Conservation (phyloP, 1,139 yeast species). For the Saccharomyces uvarum region DNA sequence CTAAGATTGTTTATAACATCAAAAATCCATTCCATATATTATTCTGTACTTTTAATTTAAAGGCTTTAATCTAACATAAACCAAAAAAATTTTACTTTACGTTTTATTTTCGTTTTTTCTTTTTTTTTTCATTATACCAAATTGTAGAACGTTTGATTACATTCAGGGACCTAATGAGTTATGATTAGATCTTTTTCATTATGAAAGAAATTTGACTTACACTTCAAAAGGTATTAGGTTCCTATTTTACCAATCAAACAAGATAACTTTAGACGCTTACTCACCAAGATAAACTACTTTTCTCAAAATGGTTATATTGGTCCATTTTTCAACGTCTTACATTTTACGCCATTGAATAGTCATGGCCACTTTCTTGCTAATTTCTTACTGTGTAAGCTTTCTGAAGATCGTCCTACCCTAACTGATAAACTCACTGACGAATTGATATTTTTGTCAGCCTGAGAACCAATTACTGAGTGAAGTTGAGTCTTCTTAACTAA, state of each 20-base stretch:
- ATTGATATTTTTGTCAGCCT: too few species aligned
- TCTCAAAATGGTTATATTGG: constrained; percentile 41
- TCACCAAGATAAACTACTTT: constrained; percentile 50
- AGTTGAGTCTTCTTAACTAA: too few species aligned
- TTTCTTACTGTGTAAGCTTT: too few species aligned
- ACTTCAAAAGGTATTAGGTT: too few species aligned
- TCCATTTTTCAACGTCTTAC: constrained; percentile 60
- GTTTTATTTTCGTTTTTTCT: constrained; percentile 5
- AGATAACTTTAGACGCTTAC: constrained; percentile 35
- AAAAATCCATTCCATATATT: constrained; percentile 10
- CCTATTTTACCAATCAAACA: too few species aligned
- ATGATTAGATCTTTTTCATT: too few species aligned
- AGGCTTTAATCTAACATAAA: constrained; percentile 13
- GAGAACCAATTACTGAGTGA: too few species aligned
- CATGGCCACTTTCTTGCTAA: too few species aligned
- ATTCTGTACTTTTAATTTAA: constrained; percentile 11
- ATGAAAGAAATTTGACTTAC: too few species aligned
- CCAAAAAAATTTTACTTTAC: constrained; percentile 18
- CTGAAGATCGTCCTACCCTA: too few species aligned
- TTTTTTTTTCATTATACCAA: neutral
- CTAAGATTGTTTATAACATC: constrained; percentile 37
- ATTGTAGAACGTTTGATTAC: neutral
- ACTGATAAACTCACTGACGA: too few species aligned
- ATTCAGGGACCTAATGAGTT: neutral
- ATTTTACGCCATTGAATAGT: constrained; percentile 8